Evolutionary conservation across 176 grass and related monocot species (phyloP).

Genomic region (Cenchrus purpureus): DNA sequence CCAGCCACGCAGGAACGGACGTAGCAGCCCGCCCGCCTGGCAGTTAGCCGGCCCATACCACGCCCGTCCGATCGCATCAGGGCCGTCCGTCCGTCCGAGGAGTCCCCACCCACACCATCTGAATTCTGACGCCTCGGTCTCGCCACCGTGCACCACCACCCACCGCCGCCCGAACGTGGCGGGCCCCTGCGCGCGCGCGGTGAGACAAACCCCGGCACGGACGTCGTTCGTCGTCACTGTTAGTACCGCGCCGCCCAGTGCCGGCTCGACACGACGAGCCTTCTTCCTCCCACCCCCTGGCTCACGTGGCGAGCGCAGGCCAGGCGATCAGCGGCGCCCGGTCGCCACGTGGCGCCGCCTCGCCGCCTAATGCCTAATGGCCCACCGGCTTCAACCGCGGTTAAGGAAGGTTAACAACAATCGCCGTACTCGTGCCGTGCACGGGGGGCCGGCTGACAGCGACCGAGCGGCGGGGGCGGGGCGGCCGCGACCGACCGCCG

Average conservation of each 20-base stretch:
- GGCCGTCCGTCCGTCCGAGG: too few species aligned
- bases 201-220: neutral
- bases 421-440: neutral
- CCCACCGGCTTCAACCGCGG: neutral
- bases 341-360: too few species aligned
- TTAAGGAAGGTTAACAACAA: neutral
- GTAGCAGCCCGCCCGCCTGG: too few species aligned
- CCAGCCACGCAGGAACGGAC: too few species aligned
- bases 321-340: too few species aligned
- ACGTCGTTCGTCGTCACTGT: neutral
- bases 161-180: conserved; percentile 40
- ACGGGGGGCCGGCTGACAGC: neutral
- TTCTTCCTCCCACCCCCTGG: neutral
- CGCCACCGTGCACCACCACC: too few species aligned
- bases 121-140: conserved; percentile 31
- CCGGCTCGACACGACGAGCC: conserved; percentile 43
- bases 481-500: neutral
- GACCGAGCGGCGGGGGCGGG: neutral
- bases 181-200: conserved; percentile 30
- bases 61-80: too few species aligned
- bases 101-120: conserved; percentile 8
- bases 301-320: too few species aligned
- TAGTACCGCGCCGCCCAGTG: conserved; percentile 16
- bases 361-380: neutral
- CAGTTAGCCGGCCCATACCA: too few species aligned